Evolutionary conservation across 2,329 filamentous ascomycete species (phyloP), one percentile per base, ranked within the genome.

Genomic region (Sarocladiaceae sp.): DNA sequence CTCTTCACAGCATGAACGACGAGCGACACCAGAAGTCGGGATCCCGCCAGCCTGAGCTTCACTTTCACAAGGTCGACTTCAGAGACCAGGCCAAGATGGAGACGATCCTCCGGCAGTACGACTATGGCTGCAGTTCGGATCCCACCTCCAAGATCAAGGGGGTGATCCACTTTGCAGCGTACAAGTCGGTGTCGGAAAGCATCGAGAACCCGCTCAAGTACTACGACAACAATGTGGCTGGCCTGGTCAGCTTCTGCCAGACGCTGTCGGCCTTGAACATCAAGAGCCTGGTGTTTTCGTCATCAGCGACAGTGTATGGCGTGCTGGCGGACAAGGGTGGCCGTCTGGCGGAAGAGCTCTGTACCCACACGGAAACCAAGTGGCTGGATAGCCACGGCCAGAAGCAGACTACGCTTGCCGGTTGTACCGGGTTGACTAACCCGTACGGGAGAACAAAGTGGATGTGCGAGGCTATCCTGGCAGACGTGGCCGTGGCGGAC

Each of bases 401-500:
- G 34, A 4, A 24, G 34, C 34, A 26, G 21, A 39, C 21, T 6
- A 39, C 34, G 19, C 34, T 24, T 6, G 19, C 34, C 34, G 34
- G 34, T 7, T 39, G 34, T 16, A 24, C 19, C 3, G 34, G 34
- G 19, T 24, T 39, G 19, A 39, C 34, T 39, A 80, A 77, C 52
- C 80, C 80, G 2, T 83, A 83, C 53, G 80, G 78, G 15, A 70
- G 80, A 42, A 77, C 79, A 2, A 84, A 83, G 58, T 83, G 76
- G 68, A 79, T 84, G 62, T 78, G 76, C 47, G 80, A 83, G 56
- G 78, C 78, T 6, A 83, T 83, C 35, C 63, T 84, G 12, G 74
- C 76, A 12, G 80, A 84, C 54, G 59, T 80, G 24, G 78, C 77
- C 12, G 62, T 66, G 15, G 72, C 80, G 3, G 77, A 83, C 56